phyloP scores from a whole-genome alignment of 108 stramenopile genomes.

The Cyclotella choctawhatcheeana region DNA sequence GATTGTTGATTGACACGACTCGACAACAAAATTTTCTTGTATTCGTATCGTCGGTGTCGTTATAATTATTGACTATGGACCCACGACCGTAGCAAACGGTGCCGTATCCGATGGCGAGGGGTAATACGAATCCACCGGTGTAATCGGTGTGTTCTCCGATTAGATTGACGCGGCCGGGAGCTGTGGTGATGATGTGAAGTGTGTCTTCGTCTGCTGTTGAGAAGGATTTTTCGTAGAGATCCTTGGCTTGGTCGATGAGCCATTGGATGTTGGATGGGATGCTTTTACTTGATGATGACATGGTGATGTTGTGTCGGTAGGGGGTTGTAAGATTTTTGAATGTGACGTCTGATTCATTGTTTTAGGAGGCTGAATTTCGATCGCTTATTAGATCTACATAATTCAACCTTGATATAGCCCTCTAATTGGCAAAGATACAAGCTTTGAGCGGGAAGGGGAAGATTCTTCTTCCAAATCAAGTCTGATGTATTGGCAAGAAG shows the following conservation, averaged over 20 bases:
- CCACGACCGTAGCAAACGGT: conserved; percentile 80
- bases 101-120: conserved; percentile 86
- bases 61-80: conserved; percentile 23
- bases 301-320: too few relatives aligned
- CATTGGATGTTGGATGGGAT: conserved; percentile 32
- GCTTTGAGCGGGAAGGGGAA: too few relatives aligned
- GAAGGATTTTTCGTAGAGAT: conserved; percentile 39
- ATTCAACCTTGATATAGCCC: too few relatives aligned
- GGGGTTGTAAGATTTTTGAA: too few relatives aligned
- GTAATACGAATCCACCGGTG: conserved; percentile 94
- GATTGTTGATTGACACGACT: conserved; percentile 52
- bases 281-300: too few relatives aligned
- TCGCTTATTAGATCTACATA: too few relatives aligned
- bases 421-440: too few relatives aligned
- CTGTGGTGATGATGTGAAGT: conserved; percentile 38
- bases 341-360: too few relatives aligned
- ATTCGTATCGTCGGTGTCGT: background rate
- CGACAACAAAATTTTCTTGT: too few relatives aligned
- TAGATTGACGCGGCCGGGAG: conserved; percentile 89
- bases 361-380: too few relatives aligned
- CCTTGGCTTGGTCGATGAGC: conserved; percentile 39
- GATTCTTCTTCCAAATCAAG: too few relatives aligned
- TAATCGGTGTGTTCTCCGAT: conserved; percentile 98
- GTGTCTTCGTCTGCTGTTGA: background rate
- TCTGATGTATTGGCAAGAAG: too few relatives aligned